phyloP scores from a whole-genome alignment of 1,139 yeast genomes.

The Ogataea hybrid region DNA sequence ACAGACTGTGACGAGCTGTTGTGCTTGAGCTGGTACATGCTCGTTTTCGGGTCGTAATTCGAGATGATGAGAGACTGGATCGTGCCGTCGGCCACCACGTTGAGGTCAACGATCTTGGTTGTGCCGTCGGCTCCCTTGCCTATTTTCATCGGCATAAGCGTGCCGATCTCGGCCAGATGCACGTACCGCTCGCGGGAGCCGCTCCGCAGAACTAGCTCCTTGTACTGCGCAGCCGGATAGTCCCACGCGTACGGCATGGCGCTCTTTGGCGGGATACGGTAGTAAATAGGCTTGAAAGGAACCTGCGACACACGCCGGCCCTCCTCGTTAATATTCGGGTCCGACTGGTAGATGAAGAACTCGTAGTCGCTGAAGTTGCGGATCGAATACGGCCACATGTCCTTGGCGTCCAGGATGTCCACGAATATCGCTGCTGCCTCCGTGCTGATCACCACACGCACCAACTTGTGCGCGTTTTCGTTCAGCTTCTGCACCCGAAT shows the following conservation, averaged over 20 bases:
- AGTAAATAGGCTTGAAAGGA: constrained; percentile 68
- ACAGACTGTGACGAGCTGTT: constrained; percentile 35
- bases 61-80: constrained; percentile 84
- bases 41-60: constrained; percentile 73
- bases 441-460: constrained; percentile 69
- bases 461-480: constrained; percentile 50
- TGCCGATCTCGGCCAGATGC: constrained; percentile 91
- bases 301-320: constrained; percentile 50
- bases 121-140: constrained; percentile 47
- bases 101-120: constrained; percentile 66
- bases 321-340: constrained; percentile 74
- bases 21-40: constrained; percentile 60
- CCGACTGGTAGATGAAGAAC: constrained; percentile 80
- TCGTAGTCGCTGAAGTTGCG: constrained; percentile 85
- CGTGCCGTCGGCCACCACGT: constrained; percentile 96
- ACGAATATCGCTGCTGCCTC: constrained; percentile 83
- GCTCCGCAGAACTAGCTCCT: constrained; percentile 71
- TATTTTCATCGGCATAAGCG: constrained; percentile 78
- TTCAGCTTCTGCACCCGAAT: constrained; percentile 65
- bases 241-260: constrained; percentile 99
- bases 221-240: constrained; percentile 85
- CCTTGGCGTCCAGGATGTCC: constrained; percentile 68
- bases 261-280: constrained; percentile 81
- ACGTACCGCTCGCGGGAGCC: constrained; percentile 76
- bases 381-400: constrained; percentile 90